Evolutionary conservation across 148 eudicot species (phyloP).

Genomic region (Linanthus parryae): DNA sequence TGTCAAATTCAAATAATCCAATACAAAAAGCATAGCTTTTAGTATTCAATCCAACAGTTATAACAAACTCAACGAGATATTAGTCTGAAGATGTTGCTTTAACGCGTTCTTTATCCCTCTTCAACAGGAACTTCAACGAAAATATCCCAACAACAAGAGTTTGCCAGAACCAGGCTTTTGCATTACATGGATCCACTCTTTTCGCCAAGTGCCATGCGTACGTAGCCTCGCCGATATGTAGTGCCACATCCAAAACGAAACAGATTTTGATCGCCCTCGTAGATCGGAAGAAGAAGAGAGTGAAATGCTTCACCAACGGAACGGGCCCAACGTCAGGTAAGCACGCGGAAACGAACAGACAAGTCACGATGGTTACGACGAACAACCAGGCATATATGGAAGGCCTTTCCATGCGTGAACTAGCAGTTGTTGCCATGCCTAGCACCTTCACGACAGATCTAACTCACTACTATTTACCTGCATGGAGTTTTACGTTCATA

Average conservation of each 20-base stretch:
- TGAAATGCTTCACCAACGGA: constrained; percentile 32
- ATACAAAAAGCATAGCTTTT: no score
- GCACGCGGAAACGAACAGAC: constrained; percentile 48
- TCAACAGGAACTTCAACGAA: constrained; percentile 52
- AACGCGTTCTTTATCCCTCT: constrained; percentile 14
- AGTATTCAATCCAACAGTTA: no score
- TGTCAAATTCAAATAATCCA: no score
- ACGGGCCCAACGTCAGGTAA: constrained; percentile 62
- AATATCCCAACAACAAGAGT: constrained; percentile 51
- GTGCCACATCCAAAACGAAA: constrained; percentile 22
- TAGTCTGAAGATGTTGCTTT: no score
- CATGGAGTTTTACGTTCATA: no score
- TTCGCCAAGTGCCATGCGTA: constrained; percentile 76
- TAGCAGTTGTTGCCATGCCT: constrained; percentile 74
- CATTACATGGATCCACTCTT: constrained; percentile 66
- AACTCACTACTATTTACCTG: no score
- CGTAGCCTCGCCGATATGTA: constrained; percentile 56
- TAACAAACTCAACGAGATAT: no score
- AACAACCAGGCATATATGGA: constrained; percentile 66
- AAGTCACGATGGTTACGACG: constrained; percentile 43
- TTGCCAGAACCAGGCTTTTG: constrained; percentile 80
- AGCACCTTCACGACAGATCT: no score
- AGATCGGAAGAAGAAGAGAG: constrained; percentile 50
- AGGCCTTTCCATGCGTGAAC: constrained; percentile 69
- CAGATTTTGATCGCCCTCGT: constrained; percentile 23